A percentile compares a stretch with the other conserved stretches of the same genome.
These are phyloP conservation scores for Globisporangium mamillatum DNA, from an alignment of 352 stramenopile genomes.

Conservation along the genomic window DNA sequence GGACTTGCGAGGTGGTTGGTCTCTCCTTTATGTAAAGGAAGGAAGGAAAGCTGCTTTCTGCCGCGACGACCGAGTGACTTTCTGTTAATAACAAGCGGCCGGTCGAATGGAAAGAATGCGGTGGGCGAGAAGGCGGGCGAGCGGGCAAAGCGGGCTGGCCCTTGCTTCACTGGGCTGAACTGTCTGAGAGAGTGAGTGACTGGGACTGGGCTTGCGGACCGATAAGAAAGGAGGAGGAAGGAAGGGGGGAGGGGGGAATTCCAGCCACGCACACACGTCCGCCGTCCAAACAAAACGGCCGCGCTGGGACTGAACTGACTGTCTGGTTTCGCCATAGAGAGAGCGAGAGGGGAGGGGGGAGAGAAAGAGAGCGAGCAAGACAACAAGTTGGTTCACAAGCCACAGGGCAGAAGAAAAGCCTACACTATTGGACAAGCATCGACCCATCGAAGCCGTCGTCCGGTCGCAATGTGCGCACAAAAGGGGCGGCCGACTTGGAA, in stretches of 20 bases:
- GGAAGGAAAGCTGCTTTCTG: conserved; percentile 4
- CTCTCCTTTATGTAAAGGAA: conserved; percentile 1
- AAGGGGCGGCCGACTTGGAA: background rate
- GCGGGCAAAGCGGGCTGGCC: no score
- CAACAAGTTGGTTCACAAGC: background rate
- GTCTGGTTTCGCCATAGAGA: conserved; percentile 8
- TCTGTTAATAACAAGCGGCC: conserved; percentile 5
- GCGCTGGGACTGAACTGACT: conserved; percentile 9
- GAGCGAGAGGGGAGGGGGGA: conserved; percentile 4
- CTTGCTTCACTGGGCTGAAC: background rate
- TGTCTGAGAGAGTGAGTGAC: conserved; percentile 8
- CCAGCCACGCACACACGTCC: conserved; percentile 6
- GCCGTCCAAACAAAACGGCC: conserved; percentile 5
- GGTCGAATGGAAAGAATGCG: conserved; percentile 2
- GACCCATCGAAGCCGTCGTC: conserved; percentile 10
- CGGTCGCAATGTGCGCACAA: conserved; percentile 1
- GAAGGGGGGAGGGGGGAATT: conserved; percentile 1
- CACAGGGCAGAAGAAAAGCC: background rate
- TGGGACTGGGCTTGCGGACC: background rate
- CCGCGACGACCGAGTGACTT: conserved; percentile 12
- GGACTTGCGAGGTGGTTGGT: background rate
- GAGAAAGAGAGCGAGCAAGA: background rate
- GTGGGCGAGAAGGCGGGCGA: background rate
- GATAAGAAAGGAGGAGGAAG: conserved; percentile 3
- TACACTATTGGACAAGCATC: background rate